Evolutionary conservation across 305 asterid species (phyloP).

Genomic region (Andrographis paniculata): DNA sequence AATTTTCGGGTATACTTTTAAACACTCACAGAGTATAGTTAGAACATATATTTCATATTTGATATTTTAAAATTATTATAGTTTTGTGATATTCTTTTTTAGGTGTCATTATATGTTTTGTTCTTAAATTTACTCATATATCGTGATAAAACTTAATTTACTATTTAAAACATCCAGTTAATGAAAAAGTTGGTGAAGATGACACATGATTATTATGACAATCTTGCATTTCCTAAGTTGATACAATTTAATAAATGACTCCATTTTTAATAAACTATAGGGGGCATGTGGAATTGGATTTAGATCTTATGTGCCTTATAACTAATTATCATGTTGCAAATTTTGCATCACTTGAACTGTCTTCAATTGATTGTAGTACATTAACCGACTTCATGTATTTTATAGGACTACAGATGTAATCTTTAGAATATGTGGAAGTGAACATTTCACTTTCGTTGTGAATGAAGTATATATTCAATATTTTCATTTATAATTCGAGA

Average conservation of each 20-base stretch:
- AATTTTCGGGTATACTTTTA: no score
- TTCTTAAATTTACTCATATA: background rate
- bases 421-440: constrained; percentile 95
- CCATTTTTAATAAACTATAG: constrained; percentile 13
- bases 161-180: constrained; percentile 51
- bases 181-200: constrained; percentile 73
- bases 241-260: constrained; percentile 32
- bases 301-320: background rate
- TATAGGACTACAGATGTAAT: constrained; percentile 87
- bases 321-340: constrained; percentile 64
- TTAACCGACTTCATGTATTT: constrained; percentile 98
- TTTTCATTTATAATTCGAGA: constrained; percentile 2
- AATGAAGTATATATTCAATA: background rate
- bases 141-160: background rate
- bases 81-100: background rate
- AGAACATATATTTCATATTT: background rate
- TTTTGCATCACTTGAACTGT: constrained; percentile 97
- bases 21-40: no score
- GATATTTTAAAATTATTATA: background rate
- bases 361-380: constrained; percentile 99
- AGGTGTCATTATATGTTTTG: background rate
- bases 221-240: constrained; percentile 94
- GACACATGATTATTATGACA: constrained; percentile 75
- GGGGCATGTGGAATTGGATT: no score
- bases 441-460: constrained; percentile 1